These are phyloP conservation scores for Sphagnum tenellum DNA, from an alignment of 225 moss, liverwort and hornwort species.

Conservation along the genomic window DNA sequence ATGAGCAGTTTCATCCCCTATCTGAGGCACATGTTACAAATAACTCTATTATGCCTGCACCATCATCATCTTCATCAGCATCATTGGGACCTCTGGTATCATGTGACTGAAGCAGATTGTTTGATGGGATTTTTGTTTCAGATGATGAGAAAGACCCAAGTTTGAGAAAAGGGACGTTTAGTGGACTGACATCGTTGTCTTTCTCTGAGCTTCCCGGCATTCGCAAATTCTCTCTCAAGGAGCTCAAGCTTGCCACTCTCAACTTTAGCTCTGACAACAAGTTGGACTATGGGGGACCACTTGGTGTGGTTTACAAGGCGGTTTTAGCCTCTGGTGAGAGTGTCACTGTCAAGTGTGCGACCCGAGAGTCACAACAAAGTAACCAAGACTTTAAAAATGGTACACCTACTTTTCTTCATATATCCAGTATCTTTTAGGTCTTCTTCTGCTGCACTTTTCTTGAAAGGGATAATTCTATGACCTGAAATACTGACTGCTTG, in stretches of 20 bases:
- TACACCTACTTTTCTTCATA: not conserved
- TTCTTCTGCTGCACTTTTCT: not conserved
- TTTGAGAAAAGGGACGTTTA: slow-evolving; percentile 11
- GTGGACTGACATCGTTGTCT: slow-evolving; percentile 2
- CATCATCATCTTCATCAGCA: too few species aligned
- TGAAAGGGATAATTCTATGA: not conserved
- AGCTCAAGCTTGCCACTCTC: slow-evolving; percentile 24
- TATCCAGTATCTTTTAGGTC: too few species aligned
- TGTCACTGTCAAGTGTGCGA: slow-evolving; percentile 43
- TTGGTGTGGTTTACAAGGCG: slow-evolving; percentile 29
- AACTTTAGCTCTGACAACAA: slow-evolving; percentile 28
- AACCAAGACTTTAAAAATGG: slow-evolving; percentile 33
- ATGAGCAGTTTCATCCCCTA: too few species aligned
- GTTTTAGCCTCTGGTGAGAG: slow-evolving; percentile 20
- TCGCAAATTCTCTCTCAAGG: slow-evolving; percentile 29
- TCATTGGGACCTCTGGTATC: too few species aligned
- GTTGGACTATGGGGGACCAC: slow-evolving; percentile 31
- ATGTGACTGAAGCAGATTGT: too few species aligned
- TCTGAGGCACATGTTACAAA: too few species aligned
- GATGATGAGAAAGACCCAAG: slow-evolving; percentile 22
- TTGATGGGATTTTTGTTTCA: not conserved
- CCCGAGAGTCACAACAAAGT: slow-evolving; percentile 33
- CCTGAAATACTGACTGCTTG: not conserved
- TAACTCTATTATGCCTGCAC: too few species aligned
- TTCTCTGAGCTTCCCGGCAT: slow-evolving; percentile 6